Evolutionary conservation across 2,329 filamentous ascomycete species (phyloP), one percentile per base, ranked within the genome.

Genomic region (Scedosporium apiospermum): DNA sequence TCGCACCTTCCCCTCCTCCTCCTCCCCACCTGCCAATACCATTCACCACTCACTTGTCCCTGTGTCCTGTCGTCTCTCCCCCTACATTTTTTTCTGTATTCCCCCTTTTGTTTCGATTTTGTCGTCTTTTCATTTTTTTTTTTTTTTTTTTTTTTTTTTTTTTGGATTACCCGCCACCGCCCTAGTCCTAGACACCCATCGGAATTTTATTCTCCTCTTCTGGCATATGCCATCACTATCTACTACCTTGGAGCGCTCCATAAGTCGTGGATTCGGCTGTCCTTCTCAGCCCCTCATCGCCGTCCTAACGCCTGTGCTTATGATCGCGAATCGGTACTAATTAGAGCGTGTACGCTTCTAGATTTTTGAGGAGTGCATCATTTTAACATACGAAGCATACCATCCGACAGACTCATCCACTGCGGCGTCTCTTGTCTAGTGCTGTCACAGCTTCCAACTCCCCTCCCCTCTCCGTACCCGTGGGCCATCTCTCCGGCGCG

Each of bases 401-500:
- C 65, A 66, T 65, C 66, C 67, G 66, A 65, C 66, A 68, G 65
- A 70, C 49, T 62, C 60, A 62, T 63, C 65, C 68, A 68, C 69
- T 38, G 68, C 71, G 68, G 68, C 69, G 64, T 67, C 66, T 67
- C n/a, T 21, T 51, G 23, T 51, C 42, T 21, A 51, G 46, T 51
- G 61, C 53, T 57, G 57, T 51, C 46, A 60, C 16, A 44, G 57
- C 49, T 23, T 49, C 60, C 30, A 6, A 30, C 44, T 23, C 61
- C 63, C 64, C 61, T 62, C 63, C 58, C 65, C 61, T 64, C 65
- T 64, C 57, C 63, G 66, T 70, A 71, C 68, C 70, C 69, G 72
- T 72, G 74, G 75, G 75, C 77, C 75, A 74, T 74, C 67, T 67
- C 69, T 71, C 44, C 68, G 67, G 67, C 65, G 68, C 69, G 71